Conservation (phyloP, 345 rosid species). For the Gossypioides kirkii region DNA sequence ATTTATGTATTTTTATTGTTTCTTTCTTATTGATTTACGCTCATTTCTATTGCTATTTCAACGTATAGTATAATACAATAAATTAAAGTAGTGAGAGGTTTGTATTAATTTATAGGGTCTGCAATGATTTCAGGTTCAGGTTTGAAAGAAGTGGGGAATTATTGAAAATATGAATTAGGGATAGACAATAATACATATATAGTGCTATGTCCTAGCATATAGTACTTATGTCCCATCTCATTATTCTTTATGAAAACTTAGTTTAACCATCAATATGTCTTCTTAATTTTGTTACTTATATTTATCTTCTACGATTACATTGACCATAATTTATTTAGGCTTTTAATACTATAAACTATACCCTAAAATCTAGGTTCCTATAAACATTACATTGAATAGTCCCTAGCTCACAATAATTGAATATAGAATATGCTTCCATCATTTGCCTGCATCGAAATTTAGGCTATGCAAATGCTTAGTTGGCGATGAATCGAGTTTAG, state of each 20-base stretch:
- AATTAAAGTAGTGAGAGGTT: not conserved
- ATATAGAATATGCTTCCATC: not conserved
- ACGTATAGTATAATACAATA: no score
- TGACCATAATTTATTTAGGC: not conserved
- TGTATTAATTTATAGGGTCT: not conserved
- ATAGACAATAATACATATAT: constrained; percentile 6
- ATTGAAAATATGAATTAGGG: constrained; percentile 27
- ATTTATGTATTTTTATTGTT: no score
- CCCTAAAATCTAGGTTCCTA: not conserved
- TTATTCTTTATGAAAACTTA: constrained; percentile 12
- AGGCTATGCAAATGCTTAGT: no score
- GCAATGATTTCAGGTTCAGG: not conserved
- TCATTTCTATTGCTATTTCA: no score
- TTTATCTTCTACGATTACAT: not conserved
- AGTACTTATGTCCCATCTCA: constrained; percentile 28
- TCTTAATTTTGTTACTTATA: not conserved
- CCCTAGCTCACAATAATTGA: not conserved
- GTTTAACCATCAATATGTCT: constrained; percentile 11
- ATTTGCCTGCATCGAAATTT: no score
- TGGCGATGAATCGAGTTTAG: no score
- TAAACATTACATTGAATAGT: not conserved
- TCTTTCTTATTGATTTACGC: no score
- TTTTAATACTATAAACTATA: not conserved
- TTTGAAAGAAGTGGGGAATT: constrained; percentile 19
- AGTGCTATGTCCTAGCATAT: constrained; percentile 9